These are phyloP conservation scores for Brettanomyces custersianus DNA, from an alignment of 805 yeast genomes.

Conservation along the genomic window DNA sequence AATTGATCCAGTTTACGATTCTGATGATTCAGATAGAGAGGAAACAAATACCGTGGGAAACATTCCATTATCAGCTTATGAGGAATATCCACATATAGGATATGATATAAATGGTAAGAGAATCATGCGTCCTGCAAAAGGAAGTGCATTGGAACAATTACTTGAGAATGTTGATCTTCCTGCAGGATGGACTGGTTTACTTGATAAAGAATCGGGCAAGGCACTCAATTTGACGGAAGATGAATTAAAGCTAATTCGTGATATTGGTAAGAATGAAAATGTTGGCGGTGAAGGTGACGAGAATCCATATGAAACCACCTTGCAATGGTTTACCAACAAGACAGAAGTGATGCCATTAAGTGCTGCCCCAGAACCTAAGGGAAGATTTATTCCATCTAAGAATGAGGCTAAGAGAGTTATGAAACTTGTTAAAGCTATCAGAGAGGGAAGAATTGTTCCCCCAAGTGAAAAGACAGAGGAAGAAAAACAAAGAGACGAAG, in stretches of 20 bases:
- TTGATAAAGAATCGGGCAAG: constrained; percentile 83
- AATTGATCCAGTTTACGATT: constrained; percentile 88
- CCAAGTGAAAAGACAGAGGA: constrained; percentile 47
- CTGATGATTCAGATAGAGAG: constrained; percentile 87
- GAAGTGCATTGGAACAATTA: constrained; percentile 85
- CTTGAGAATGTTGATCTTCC: constrained; percentile 90
- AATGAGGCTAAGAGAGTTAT: constrained; percentile 93
- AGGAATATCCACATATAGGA: constrained; percentile 95
- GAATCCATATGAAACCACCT: constrained; percentile 87
- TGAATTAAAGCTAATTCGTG: constrained; percentile 80
- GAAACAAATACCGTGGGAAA: constrained; percentile 83
- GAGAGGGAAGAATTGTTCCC: constrained; percentile 90
- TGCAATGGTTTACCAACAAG: constrained; percentile 91
- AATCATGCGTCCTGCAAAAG: constrained; percentile 97
- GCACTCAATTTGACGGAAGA: constrained; percentile 75
- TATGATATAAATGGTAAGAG: constrained; percentile 96
- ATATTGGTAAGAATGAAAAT: constrained; percentile 75
- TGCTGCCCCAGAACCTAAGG: constrained; percentile 94
- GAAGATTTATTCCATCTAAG: constrained; percentile 93
- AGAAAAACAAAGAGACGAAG: constrained; percentile 36
- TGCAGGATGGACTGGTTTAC: constrained; percentile 96
- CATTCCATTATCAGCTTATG: constrained; percentile 87
- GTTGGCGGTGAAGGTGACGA: constrained; percentile 71
- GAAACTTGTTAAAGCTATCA: constrained; percentile 93
- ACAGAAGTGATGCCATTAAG: constrained; percentile 84